Evolutionary conservation across 2,329 filamentous ascomycete species (phyloP), one percentile per base, ranked within the genome.

Genomic region (Endothia cerciana): DNA sequence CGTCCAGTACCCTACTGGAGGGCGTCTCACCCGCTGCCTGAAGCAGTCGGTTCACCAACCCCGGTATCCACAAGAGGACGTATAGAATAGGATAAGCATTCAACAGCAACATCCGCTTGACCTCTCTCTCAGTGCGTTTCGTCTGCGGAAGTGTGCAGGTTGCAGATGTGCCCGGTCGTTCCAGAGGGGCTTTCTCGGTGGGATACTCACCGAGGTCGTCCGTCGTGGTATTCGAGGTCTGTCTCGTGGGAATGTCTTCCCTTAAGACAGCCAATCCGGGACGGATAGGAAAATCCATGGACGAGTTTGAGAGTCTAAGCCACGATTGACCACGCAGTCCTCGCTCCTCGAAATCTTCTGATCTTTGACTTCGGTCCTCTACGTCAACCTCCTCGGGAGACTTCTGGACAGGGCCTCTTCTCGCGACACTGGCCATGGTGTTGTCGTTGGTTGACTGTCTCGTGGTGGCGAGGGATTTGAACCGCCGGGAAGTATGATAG

Each of bases 1-100:
- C 72, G 19, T 60, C 49, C 40, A 61, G 30, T 15, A 65, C 19
- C 49, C 63, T 65, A 7, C 47, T 60, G n/a, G 63, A 61, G 22
- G 47, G 57, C 28, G 57, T 17, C 1, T 67, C 60, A 7, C 70
- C 75, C 0, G 72, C 70, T 25, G 69, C 72, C 67, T 76, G 75
- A 36, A 71, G 70, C 45, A 75, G 58, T 30, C 75, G 74, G 69
- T 78, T 79, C 45, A 71, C 66, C 62, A 79, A 74, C 2, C 77
- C 77, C 0, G 77, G 77, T 3, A 79, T 72, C 75, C 74, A 79
- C 15, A 78, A 73, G 8, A 78, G 36, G 30, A 79, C 73, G 68
- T 77, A 78, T 22, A 72, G 71, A 30, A 77, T 73, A 0, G 77
- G 77, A 49, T 79, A 79, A 0, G 75, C 77, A 58, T 78, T 77